A percentile compares a stretch with the other conserved stretches of the same genome.
phyloP scores from a whole-genome alignment of 208 protist species.

The Endotrypanum monterogeii region DNA sequence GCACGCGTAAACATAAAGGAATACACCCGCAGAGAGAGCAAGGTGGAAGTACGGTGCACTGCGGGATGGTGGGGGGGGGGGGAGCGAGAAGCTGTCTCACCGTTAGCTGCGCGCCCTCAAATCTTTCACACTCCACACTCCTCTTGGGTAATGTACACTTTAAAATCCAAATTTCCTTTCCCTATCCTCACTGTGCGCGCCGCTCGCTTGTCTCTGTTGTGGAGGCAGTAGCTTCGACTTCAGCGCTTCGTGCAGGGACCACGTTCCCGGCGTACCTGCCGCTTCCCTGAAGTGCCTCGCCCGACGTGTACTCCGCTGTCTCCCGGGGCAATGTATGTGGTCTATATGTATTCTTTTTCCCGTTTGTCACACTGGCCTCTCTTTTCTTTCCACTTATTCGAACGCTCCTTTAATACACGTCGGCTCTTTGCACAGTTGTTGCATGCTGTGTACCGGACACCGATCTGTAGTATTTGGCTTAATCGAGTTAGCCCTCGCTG shows the following conservation, averaged over 20 bases:
- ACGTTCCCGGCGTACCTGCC: neutral
- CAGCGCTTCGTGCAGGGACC: neutral
- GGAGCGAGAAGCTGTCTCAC: no score
- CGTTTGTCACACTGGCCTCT: neutral
- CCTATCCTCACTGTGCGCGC: no score
- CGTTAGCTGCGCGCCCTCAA: no score
- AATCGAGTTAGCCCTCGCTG: neutral
- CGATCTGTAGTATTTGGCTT: neutral
- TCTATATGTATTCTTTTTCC: neutral
- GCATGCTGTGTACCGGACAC: neutral
- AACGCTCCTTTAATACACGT: neutral
- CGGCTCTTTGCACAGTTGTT: neutral
- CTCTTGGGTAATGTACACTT: no score
- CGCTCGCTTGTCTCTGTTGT: no score
- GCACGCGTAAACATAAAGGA: neutral
- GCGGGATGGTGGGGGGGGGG: no score
- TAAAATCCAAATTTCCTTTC: no score
- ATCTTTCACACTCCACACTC: no score
- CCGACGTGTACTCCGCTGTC: no score
- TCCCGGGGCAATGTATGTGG: no score
- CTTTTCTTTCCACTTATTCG: no score
- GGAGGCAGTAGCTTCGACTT: neutral
- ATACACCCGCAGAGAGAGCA: neutral
- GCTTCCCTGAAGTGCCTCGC: neutral
- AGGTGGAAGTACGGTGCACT: no score